Evolutionary conservation across 768 basidiomycete species (phyloP), one percentile per base, ranked within the genome.

Genomic region (Tephrocybe sp.): DNA sequence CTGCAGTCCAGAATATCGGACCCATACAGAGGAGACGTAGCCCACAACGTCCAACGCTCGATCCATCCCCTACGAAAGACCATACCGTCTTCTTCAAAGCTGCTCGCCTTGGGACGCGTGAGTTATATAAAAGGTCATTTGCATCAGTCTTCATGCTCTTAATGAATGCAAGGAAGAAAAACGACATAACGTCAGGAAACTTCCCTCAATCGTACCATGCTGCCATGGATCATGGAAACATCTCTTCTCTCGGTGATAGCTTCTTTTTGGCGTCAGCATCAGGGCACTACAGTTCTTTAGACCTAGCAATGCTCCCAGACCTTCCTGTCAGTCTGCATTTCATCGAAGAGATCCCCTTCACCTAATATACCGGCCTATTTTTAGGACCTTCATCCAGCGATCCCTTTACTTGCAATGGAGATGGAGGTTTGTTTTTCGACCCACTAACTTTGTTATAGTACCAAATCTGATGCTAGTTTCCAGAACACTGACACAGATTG

Each of bases 11-110:
- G 35, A 31, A 34, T 12, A 46, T n/a, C 3, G 53, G 53, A 5
- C 38, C 31, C 5, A 10, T 51, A 0, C 44, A 55, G 14, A 30
- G 42, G 17, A 39, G 53, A 14, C 36, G 49, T 38, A 51, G 49
- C 16, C 5, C 7, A 30, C 7, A 22, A 20, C 48, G 42, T 19
- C 33, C 48, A 12, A 48, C 36, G 14, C 20, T n/a, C 12, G 31
- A 32, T 30, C 20, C 39, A 17, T 14, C 16, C 1, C 16, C 19
- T 19, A 30, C 17, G 4, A 39, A 48, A 12, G n/a, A 53, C n/a
- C 47, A 48, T 4, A 53, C 52, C 1, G 52, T 49, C 22, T 53
- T 53, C 32, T n/a, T 53, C 31, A 53, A 42, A 39, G 47, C 38
- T 3, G 43, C 30, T 13, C 45, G 26, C n/a, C 31, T 53, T 17